These are phyloP conservation scores for Kuraishia hungarica DNA, from an alignment of 805 yeast species.

Conservation along the genomic window DNA sequence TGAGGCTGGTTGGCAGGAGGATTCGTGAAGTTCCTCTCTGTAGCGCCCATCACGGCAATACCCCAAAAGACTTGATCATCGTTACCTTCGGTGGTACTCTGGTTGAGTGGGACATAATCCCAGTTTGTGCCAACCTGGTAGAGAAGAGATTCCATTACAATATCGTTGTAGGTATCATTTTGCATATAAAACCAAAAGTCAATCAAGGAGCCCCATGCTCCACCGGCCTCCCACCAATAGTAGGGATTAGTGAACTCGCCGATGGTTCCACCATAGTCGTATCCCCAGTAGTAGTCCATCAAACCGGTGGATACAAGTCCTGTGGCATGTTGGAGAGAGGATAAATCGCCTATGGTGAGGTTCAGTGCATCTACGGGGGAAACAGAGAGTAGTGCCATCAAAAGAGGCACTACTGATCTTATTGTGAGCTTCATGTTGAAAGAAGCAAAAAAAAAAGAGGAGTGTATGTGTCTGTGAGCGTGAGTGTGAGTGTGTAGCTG, in stretches of 20 bases:
- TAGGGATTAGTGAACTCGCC: constrained; percentile 71
- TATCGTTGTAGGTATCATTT: constrained; percentile 51
- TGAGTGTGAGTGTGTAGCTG: too few species aligned
- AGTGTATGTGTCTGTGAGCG: too few species aligned
- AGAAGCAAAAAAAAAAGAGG: neutral
- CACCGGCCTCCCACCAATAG: constrained; percentile 94
- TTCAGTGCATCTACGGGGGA: constrained; percentile 12
- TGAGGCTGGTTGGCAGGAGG: constrained; percentile 50
- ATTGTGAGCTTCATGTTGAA: neutral
- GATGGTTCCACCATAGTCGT: constrained; percentile 52
- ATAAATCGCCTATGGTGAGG: constrained; percentile 28
- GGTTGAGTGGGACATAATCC: constrained; percentile 75
- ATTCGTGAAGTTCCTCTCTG: constrained; percentile 74
- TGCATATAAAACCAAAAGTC: constrained; percentile 69
- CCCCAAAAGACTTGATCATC: constrained; percentile 97
- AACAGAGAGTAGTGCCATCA: neutral
- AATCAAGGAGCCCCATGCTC: constrained; percentile 58
- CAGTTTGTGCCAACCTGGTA: constrained; percentile 57
- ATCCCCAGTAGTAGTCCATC: constrained; percentile 74
- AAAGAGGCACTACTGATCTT: neutral
- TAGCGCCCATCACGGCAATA: constrained; percentile 73
- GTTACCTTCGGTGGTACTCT: constrained; percentile 79
- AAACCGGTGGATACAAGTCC: constrained; percentile 59
- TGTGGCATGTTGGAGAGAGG: constrained; percentile 40
- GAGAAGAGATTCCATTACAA: constrained; percentile 51